Evolutionary conservation across 345 rosid species (phyloP).

Genomic region (Camelina neglecta): DNA sequence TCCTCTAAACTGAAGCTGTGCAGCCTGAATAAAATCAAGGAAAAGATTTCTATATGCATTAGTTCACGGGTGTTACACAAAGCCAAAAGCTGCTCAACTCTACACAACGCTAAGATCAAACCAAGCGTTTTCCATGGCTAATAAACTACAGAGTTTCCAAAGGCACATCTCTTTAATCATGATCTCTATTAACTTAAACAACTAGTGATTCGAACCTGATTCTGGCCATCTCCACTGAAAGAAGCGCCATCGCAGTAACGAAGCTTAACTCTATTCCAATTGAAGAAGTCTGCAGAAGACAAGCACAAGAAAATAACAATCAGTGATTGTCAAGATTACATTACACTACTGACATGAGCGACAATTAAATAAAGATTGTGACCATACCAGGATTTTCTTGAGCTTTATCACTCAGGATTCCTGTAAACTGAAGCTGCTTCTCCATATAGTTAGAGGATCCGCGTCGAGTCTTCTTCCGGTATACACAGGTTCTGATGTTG

Average conservation of each 20-base stretch:
- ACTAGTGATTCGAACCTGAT: slow-evolving; percentile 53
- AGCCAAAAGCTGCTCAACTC: slow-evolving; percentile 4
- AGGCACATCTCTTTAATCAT: slow-evolving; percentile 4
- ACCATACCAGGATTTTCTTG: slow-evolving; percentile 79
- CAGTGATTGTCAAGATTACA: slow-evolving; percentile 5
- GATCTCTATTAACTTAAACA: not conserved
- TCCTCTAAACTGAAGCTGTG: slow-evolving; percentile 86
- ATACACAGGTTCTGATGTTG: slow-evolving; percentile 60
- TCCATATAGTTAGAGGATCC: slow-evolving; percentile 90
- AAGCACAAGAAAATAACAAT: not conserved
- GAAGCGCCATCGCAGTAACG: slow-evolving; percentile 98
- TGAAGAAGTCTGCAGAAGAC: slow-evolving; percentile 73
- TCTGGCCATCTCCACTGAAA: slow-evolving; percentile 74
- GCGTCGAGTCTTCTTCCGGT: slow-evolving; percentile 74
- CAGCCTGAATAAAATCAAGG: slow-evolving; percentile 54
- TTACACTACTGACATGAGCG: slow-evolving; percentile 2
- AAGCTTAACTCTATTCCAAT: slow-evolving; percentile 93
- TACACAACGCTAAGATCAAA: not conserved
- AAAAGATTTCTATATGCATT: slow-evolving; percentile 2
- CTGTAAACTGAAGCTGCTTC: slow-evolving; percentile 66
- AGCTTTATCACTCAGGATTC: slow-evolving; percentile 80
- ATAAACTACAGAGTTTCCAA: not conserved
- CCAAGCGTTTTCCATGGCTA: not conserved
- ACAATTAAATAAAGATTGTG: slow-evolving; percentile 5
- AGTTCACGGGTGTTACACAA: slow-evolving; percentile 10